Conservation (phyloP, 805 yeast genomes). For the Komagataella mondaviorum region DNA sequence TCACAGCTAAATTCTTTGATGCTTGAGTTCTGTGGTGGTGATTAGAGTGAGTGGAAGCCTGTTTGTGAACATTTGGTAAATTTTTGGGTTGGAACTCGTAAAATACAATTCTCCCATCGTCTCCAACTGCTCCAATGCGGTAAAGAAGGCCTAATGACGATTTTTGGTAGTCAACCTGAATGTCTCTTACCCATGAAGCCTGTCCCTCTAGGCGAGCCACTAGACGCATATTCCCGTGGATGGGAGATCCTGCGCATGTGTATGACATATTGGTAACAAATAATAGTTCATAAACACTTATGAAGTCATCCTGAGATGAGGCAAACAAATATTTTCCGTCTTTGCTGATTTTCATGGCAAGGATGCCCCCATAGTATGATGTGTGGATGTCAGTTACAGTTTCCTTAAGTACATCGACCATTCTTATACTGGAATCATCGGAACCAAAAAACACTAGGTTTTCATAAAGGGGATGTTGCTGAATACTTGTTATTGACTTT, state of each 20-base stretch:
- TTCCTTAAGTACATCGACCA: slow-evolving; percentile 37
- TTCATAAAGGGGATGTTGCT: slow-evolving; percentile 25
- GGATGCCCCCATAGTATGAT: slow-evolving; percentile 53
- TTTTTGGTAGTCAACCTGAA: slow-evolving; percentile 27
- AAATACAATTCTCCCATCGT: slow-evolving; percentile 35
- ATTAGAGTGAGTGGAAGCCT: not conserved
- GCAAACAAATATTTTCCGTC: slow-evolving; percentile 32
- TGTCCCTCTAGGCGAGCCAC: slow-evolving; percentile 30
- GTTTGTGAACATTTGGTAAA: slow-evolving; percentile 20
- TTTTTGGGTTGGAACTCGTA: slow-evolving; percentile 42
- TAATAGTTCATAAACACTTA: slow-evolving; percentile 26
- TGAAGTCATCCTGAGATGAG: slow-evolving; percentile 45
- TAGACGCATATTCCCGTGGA: slow-evolving; percentile 10
- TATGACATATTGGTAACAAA: not conserved
- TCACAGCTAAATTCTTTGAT: not conserved
- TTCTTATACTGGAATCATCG: slow-evolving; percentile 51
- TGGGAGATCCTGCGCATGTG: slow-evolving; percentile 2
- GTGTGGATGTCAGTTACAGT: slow-evolving; percentile 38
- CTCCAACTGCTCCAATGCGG: slow-evolving; percentile 39
- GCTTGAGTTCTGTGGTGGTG: not conserved
- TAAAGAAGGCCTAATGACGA: slow-evolving; percentile 20
- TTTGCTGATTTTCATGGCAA: slow-evolving; percentile 31
- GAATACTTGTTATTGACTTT: slow-evolving; percentile 38
- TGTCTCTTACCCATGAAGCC: slow-evolving; percentile 33
- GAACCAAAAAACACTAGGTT: slow-evolving; percentile 36